Conservation (phyloP, 331 rosid genomes). For the Acacia pycnantha region DNA sequence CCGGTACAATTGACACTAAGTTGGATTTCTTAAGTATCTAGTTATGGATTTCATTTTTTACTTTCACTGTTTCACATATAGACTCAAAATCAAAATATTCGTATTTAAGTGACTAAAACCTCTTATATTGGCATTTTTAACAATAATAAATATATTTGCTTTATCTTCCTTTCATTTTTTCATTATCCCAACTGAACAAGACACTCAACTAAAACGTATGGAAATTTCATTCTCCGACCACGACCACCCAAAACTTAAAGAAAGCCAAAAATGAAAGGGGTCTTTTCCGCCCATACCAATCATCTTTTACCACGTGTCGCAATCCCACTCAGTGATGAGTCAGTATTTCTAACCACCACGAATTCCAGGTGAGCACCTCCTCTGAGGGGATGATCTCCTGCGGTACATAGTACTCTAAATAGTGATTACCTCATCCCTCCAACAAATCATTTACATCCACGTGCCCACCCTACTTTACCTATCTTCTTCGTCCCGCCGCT, state of each 20-base stretch:
- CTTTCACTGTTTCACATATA: too few relatives aligned
- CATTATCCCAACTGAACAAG: background rate
- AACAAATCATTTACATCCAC: constrained; percentile 19
- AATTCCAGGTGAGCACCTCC: background rate
- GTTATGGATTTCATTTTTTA: rapidly evolving
- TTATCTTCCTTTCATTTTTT: background rate
- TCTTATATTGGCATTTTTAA: background rate
- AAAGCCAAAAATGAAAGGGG: background rate
- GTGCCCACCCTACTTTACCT: background rate
- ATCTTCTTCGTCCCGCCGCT: background rate
- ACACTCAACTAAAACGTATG: background rate
- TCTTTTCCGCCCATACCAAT: background rate
- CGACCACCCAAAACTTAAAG: background rate
- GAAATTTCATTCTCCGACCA: background rate
- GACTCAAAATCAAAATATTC: too few relatives aligned
- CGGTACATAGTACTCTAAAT: background rate
- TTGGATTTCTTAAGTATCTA: too few relatives aligned
- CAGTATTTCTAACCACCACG: constrained; percentile 26
- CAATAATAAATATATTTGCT: background rate
- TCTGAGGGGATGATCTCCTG: background rate
- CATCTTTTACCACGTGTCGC: constrained; percentile 30
- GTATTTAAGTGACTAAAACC: too few relatives aligned
- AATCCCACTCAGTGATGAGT: background rate
- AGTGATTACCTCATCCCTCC: background rate
- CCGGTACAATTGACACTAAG: rapidly evolving